Conservation (phyloP, 352 stramenopile species). For the Phytopythium sindhum region DNA sequence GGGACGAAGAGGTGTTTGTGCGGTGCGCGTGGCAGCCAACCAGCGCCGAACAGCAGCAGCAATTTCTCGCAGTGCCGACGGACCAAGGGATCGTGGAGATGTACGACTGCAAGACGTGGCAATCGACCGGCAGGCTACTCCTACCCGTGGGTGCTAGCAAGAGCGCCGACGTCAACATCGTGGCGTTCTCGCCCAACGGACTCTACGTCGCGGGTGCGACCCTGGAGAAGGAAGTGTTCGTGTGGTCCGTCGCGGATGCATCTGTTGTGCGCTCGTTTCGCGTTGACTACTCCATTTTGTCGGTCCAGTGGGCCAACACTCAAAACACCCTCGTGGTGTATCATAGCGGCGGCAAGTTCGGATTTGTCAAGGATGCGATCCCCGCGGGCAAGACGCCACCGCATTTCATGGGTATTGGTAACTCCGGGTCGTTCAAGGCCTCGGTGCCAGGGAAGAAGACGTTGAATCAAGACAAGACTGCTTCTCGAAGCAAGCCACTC, state of each 20-base stretch:
- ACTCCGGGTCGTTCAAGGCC: background rate
- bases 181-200: conserved; percentile 81
- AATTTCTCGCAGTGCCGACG: conserved; percentile 56
- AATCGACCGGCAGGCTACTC: conserved; percentile 32
- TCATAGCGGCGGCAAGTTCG: conserved; percentile 57
- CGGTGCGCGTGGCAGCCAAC: conserved; percentile 63
- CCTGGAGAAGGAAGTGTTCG: conserved; percentile 66
- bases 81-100: conserved; percentile 72
- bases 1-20: conserved; percentile 57
- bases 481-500: conserved; percentile 11
- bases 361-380: conserved; percentile 64
- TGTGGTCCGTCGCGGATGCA: conserved; percentile 57
- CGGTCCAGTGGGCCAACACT: conserved; percentile 54
- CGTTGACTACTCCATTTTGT: conserved; percentile 51
- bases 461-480: background rate
- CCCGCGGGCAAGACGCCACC: conserved; percentile 50
- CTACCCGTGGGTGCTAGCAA: conserved; percentile 53
- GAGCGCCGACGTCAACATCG: conserved; percentile 56
- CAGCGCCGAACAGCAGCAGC: conserved; percentile 9
- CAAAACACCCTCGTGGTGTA: conserved; percentile 56
- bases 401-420: conserved; percentile 27
- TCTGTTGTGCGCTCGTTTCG: conserved; percentile 54
- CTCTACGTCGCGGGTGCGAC: conserved; percentile 65
- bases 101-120: conserved; percentile 48
- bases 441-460: background rate